Percentiles rank a stretch among this genome's conserved stretches.
phyloP scores from a whole-genome alignment of 2,329 filamentous ascomycete genomes.

The Epicoccum sorghinum region DNA sequence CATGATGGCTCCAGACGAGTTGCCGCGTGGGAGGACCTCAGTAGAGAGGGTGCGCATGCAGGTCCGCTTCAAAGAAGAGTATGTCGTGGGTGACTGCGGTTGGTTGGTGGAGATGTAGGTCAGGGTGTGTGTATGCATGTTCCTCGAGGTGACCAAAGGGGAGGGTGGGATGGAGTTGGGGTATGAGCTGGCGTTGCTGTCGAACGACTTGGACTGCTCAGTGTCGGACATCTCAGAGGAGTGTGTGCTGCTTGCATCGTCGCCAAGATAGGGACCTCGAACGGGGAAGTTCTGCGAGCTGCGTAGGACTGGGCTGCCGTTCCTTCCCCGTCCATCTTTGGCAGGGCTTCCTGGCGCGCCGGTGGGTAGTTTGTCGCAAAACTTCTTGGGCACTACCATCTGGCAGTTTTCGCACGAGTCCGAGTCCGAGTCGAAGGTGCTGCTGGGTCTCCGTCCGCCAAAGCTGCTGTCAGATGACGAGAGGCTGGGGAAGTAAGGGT shows the following conservation, averaged over 20 bases:
- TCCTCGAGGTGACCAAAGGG: slow-evolving; percentile 48
- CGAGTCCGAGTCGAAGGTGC: slow-evolving; percentile 52
- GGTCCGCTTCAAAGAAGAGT: slow-evolving; percentile 61
- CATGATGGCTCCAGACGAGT: slow-evolving; percentile 63
- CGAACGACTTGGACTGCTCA: slow-evolving; percentile 47
- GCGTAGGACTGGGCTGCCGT: slow-evolving; percentile 61
- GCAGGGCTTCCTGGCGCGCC: slow-evolving; percentile 59
- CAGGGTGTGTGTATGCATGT: slow-evolving; percentile 60
- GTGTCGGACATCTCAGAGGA: slow-evolving; percentile 47
- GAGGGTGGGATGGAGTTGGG: slow-evolving; percentile 50
- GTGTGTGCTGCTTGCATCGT: slow-evolving; percentile 42
- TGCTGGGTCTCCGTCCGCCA: slow-evolving; percentile 41
- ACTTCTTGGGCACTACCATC: slow-evolving; percentile 60
- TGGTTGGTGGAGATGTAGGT: slow-evolving; percentile 65
- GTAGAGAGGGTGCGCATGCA: slow-evolving; percentile 64
- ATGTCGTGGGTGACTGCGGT: slow-evolving; percentile 59
- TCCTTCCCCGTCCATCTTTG: slow-evolving; percentile 56
- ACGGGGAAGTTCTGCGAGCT: slow-evolving; percentile 61
- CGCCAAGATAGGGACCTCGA: slow-evolving; percentile 46
- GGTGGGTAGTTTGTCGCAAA: slow-evolving; percentile 59
- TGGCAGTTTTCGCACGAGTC: slow-evolving; percentile 65
- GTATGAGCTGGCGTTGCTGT: slow-evolving; percentile 40
- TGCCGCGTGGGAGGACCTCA: slow-evolving; percentile 61
- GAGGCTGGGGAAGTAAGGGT: slow-evolving; percentile 58
- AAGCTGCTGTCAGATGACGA: slow-evolving; percentile 40